These are phyloP conservation scores for Carpinus viminea DNA, from an alignment of 306 rosid species.

Conservation along the genomic window DNA sequence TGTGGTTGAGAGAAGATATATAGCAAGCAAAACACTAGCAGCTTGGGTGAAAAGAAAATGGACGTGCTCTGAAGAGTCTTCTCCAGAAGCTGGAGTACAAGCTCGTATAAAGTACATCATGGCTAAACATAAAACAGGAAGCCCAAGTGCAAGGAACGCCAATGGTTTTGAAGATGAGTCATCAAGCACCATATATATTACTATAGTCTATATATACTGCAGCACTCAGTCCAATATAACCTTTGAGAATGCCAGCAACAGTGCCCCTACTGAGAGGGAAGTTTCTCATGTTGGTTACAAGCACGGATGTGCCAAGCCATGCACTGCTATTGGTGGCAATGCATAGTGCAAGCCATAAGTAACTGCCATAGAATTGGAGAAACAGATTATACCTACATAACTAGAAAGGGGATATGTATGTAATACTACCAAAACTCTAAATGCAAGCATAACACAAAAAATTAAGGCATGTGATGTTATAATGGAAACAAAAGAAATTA, in stretches of 20 bases:
- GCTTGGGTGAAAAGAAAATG: constrained; percentile 76
- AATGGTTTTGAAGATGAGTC: constrained; percentile 57
- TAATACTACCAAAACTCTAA: neutral
- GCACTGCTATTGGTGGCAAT: constrained; percentile 67
- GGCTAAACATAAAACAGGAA: constrained; percentile 57
- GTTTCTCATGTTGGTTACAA: constrained; percentile 93
- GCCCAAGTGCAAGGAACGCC: constrained; percentile 62
- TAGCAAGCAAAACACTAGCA: constrained; percentile 66
- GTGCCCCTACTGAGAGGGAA: constrained; percentile 87
- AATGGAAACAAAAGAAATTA: neutral
- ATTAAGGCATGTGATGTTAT: neutral
- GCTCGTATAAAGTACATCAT: constrained; percentile 74
- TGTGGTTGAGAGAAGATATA: constrained; percentile 56
- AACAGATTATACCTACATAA: constrained; percentile 18
- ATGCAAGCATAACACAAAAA: neutral
- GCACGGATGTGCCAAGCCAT: constrained; percentile 79
- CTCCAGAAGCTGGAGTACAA: constrained; percentile 80
- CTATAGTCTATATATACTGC: constrained; percentile 77
- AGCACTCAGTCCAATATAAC: constrained; percentile 83
- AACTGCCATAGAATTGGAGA: constrained; percentile 48
- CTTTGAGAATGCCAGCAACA: constrained; percentile 84
- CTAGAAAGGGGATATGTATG: constrained; percentile 5
- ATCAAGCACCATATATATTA: constrained; percentile 54
- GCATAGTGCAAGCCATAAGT: constrained; percentile 63
- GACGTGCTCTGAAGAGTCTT: constrained; percentile 69